Percentiles rank a stretch among this genome's conserved stretches.
Conservation (phyloP, 2,329 filamentous ascomycete genomes). For the Davidsoniella virescens region DNA sequence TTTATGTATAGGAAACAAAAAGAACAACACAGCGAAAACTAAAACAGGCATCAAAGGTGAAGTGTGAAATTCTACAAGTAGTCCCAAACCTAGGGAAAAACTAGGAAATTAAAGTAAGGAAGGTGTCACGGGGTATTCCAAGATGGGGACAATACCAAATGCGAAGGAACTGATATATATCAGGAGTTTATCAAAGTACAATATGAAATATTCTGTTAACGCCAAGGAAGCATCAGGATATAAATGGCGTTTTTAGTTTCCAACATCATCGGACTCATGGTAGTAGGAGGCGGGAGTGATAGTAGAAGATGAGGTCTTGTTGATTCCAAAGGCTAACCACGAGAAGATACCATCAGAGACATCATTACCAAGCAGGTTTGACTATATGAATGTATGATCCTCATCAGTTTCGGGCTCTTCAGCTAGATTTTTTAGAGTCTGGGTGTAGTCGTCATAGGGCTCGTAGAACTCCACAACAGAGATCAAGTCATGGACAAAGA, state of each 20-base stretch:
- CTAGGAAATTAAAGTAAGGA: too few species aligned
- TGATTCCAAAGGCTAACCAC: constrained; percentile 37
- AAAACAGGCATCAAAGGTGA: too few species aligned
- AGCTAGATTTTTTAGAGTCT: constrained; percentile 32
- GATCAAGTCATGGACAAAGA: constrained; percentile 41
- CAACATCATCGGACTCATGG: constrained; percentile 21
- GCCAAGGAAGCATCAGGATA: not conserved
- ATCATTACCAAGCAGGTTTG: constrained; percentile 36
- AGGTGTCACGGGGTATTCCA: too few species aligned
- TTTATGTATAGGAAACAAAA: too few species aligned
- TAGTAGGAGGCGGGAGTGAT: constrained; percentile 20
- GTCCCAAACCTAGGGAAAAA: too few species aligned
- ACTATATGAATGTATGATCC: constrained; percentile 42
- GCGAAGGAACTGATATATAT: too few species aligned
- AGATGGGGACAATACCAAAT: too few species aligned
- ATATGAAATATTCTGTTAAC: too few species aligned
- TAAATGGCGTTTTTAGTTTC: constrained; percentile 14
- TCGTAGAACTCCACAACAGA: constrained; percentile 28
- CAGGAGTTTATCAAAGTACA: too few species aligned
- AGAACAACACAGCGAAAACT: too few species aligned
- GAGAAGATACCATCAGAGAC: constrained; percentile 34
- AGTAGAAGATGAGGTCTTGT: constrained; percentile 17
- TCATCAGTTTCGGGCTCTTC: constrained; percentile 30
- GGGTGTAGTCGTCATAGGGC: constrained; percentile 30
- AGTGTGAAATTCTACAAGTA: too few species aligned